Base-by-base conservation (phyloP, 2,329 filamentous ascomycete species). In the Nigrospora osmanthi region DNA sequence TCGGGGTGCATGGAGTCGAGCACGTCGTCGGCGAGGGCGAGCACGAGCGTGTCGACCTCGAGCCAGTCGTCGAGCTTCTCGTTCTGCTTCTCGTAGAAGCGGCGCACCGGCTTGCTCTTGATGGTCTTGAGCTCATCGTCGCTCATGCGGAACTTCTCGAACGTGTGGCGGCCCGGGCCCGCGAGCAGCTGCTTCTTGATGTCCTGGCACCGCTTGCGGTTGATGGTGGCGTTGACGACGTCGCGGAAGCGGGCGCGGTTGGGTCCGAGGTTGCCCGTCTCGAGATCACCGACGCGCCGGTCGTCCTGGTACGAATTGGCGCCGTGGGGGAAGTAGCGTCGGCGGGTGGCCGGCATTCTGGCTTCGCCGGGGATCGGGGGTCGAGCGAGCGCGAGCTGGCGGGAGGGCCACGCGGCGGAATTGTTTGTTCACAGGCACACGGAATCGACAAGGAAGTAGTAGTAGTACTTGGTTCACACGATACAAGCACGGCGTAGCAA, bases 21-120 rank as follows among this genome's bases (percentile, higher is more conserved):
- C 9, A 81, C 71, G 52, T 80, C 75, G 53, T 79, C 76, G 11
- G 76, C 72, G 35, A 80, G 65, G 19, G 70, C 68, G 49, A 69
- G 69, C 37, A 81, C 77, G 7, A 79, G 65, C 33, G 73, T 70
- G 57, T 80, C 76, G 32, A 80, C 74, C 56, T 80, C 75, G 11
- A 77, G 58, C 76, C 75, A 79, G 50, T 78, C 75, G 49, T 80
- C 73, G 11, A 80, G 55, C 1, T 69, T 60, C 11, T 67, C 61
- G 49, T 81, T 81, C 52, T 79, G 76, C 13, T 63, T 62, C 49
- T 74, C 65, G 58, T 80, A 81, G 53, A 77, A 81, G 3, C 58
- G 51, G 14, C 71, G 64, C n/a, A 80, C 53, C 38, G 70, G 70
- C 55, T 77, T 78, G 46, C 71, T 68, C 54, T 70, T 67, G 47